Percentiles rank a stretch among this genome's conserved stretches.
Evolutionary conservation across 2,329 filamentous ascomycete genomes (phyloP).

Genomic region (Tetracladium maxilliforme): DNA sequence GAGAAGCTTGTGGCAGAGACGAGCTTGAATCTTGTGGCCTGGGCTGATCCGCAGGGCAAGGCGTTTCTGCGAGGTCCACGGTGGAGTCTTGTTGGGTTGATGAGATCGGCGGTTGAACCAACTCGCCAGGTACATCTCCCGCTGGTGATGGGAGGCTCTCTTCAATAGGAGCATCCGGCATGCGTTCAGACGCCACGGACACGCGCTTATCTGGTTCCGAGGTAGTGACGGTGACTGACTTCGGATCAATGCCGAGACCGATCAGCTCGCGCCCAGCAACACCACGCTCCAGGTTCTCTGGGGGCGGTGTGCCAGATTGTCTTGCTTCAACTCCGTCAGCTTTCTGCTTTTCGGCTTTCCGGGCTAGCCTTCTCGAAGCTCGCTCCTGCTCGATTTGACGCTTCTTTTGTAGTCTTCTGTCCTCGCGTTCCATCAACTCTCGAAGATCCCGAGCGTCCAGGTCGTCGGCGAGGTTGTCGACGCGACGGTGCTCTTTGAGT

Average conservation of each 20-base stretch:
- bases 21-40: too few relatives aligned
- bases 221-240: conserved; percentile 16
- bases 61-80: too few relatives aligned
- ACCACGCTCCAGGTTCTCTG: conserved; percentile 42
- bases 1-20: too few relatives aligned
- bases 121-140: too few relatives aligned
- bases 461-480: conserved; percentile 67
- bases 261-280: conserved; percentile 42
- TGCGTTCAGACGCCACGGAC: conserved; percentile 19
- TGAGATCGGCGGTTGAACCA: too few relatives aligned
- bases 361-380: conserved; percentile 47
- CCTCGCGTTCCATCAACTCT: conserved; percentile 81
- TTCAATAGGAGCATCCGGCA: too few relatives aligned
- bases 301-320: conserved; percentile 32
- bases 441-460: conserved; percentile 73
- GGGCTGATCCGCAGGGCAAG: too few relatives aligned
- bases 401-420: conserved; percentile 64
- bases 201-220: conserved; percentile 15
- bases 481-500: conserved; percentile 43
- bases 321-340: conserved; percentile 40
- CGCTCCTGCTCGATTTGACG: conserved; percentile 52
- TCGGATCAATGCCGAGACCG: conserved; percentile 42
- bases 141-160: too few relatives aligned
- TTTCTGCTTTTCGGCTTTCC: conserved; percentile 51
- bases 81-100: too few relatives aligned